Evolutionary conservation across 208 protist genomes (phyloP), one percentile per base, ranked within the genome.

Genomic region (Plasmodiophora brassicae): DNA sequence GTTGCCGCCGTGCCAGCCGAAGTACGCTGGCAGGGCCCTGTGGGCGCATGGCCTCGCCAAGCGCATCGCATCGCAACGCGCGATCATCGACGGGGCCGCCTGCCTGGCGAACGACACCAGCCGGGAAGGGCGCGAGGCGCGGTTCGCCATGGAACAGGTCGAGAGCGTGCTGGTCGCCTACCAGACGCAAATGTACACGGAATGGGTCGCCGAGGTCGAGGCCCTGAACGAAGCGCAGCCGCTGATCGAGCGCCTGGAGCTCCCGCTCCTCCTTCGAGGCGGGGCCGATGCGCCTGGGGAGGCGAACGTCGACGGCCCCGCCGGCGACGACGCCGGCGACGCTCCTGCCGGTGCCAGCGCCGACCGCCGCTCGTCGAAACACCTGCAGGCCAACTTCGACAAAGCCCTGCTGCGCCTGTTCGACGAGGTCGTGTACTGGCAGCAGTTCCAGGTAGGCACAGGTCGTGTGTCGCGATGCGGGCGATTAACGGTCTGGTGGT

Each of bases 381-480:
- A 88, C 28, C 85, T 97, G 86, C 93, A 96, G 86, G 92, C 95
- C 43, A 97, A 98, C 93, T 99, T 99, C 91, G 92, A 96, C 53
- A 93, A 91, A 84, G 92, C 93, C 87, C 93, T 99, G 45, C 91
- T 97, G 46, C 87, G 96, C 50, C 92, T 99, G 32, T 97, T 98
- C 89, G 93, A 95, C 32, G 97, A 99, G 93, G 94, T 96, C 46
- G 93, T 94, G n/a, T 96, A 95, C 92, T 98, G 96, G 96, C 91
- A 95, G 89, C 87, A 92, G 45, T 92, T 98, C 32, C 50, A 8
- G 85, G 60, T 22, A 71, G 50, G 8, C 43, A 39, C 71, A 84
- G 32, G 71, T 14, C 14, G 14, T 28, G 43, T n/a, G 71, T 38
- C 10, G 71, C 43, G 14, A n/a, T n/a, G n/a, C n/a, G n/a, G n/a